A percentile compares a stretch with the other conserved stretches of the same genome.
Evolutionary conservation across 2,329 filamentous ascomycete species (phyloP).

Genomic region (Colletotrichum graminicola): DNA sequence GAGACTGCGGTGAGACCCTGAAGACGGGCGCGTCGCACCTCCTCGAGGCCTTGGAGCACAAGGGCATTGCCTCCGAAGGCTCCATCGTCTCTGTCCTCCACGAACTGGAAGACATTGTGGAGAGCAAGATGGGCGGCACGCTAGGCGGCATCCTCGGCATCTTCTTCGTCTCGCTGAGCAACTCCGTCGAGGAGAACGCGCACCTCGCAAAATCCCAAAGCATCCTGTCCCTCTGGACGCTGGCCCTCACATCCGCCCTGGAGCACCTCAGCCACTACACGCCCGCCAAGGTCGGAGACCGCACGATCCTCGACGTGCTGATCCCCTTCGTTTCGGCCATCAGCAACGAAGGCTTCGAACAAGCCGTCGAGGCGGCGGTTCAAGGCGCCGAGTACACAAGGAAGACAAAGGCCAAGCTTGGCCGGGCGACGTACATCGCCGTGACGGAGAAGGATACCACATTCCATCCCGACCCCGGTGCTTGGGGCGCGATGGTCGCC

Average conservation of each 20-base stretch:
- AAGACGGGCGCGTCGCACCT: conserved; percentile 64
- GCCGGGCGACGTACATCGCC: conserved; percentile 76
- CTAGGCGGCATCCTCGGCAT: conserved; percentile 67
- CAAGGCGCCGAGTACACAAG: conserved; percentile 73
- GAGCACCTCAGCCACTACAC: conserved; percentile 64
- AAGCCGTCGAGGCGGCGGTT: conserved; percentile 69
- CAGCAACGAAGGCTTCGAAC: conserved; percentile 63
- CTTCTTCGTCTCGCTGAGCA: conserved; percentile 60
- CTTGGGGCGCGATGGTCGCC: conserved; percentile 74
- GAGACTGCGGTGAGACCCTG: conserved; percentile 74
- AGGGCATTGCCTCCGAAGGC: conserved; percentile 55
- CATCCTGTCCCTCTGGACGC: conserved; percentile 57
- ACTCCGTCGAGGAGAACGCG: conserved; percentile 47
- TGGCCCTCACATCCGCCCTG: conserved; percentile 58
- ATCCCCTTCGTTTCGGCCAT: conserved; percentile 66
- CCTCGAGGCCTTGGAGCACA: conserved; percentile 58
- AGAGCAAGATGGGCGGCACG: conserved; percentile 66
- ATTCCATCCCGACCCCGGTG: conserved; percentile 72
- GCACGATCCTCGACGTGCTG: conserved; percentile 69
- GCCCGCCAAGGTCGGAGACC: conserved; percentile 66
- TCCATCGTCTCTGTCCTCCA: conserved; percentile 62
- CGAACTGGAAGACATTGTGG: conserved; percentile 66
- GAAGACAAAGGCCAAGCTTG: conserved; percentile 73
- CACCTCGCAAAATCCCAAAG: conserved; percentile 46
- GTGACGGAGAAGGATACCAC: conserved; percentile 65